A percentile compares a stretch with the other conserved stretches of the same genome.
Evolutionary conservation across 352 stramenopile species (phyloP).

Genomic region (Poterioochromonas sp.): DNA sequence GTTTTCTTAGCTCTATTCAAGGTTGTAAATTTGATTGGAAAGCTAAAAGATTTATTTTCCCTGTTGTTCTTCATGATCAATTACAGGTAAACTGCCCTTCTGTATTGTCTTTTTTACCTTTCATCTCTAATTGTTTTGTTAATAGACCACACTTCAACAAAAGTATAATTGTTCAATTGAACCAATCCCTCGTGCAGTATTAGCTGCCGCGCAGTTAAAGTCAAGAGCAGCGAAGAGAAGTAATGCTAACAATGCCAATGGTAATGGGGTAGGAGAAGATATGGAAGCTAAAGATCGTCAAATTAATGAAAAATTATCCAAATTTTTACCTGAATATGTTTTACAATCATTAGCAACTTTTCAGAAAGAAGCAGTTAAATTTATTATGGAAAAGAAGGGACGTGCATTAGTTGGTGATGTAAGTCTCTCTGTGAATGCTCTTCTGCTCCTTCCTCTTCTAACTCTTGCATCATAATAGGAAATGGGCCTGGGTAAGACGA

Average conservation of each 20-base stretch:
- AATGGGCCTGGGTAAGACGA: neutral
- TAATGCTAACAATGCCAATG: neutral
- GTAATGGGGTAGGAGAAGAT: too few species aligned
- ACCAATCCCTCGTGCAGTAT: neutral
- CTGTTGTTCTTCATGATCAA: neutral
- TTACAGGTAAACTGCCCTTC: neutral
- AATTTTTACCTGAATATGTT: neutral
- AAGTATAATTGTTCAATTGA: neutral
- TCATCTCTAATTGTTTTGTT: neutral
- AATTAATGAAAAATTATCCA: neutral
- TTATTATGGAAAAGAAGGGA: constrained; percentile 52
- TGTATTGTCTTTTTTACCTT: neutral
- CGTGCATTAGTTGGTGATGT: constrained; percentile 58
- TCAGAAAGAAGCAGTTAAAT: constrained; percentile 52
- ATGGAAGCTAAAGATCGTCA: neutral
- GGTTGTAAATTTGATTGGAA: neutral
- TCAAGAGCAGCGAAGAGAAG: neutral
- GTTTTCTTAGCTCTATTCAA: neutral
- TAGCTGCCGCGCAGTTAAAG: constrained; percentile 3
- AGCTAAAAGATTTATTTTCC: neutral
- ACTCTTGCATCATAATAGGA: neutral
- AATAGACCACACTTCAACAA: neutral
- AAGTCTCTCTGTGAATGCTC: constrained; percentile 54
- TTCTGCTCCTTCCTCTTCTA: neutral
- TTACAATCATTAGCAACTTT: neutral